Evolutionary conservation across 257 asterid species (phyloP), one percentile per base, ranked within the genome.

Genomic region (Thymus quinquecostatus): DNA sequence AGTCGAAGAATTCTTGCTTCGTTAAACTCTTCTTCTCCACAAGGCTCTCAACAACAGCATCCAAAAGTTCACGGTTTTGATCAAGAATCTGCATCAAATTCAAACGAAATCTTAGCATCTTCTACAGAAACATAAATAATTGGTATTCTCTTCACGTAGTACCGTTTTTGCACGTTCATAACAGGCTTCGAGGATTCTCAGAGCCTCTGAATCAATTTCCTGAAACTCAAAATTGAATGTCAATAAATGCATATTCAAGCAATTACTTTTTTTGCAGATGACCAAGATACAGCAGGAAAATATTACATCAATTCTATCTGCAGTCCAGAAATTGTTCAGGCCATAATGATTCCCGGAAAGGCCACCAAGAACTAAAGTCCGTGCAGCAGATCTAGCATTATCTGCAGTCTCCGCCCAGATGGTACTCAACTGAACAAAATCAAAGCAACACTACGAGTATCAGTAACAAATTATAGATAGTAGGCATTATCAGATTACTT

Each of bases 371-470:
- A 94, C 88, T 63, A 89, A 82, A 44, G 85, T 75, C 51, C 99
- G 89, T 10, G 99, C 97, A 70, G 96, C 96, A 48, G 97, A 86
- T 77, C 99, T 72, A 44, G 97, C 99, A 75, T 89, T 87, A 77
- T 94, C 91, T 58, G 96, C 92, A 0, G 96, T 85, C 85, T 89
- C 96, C 1, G 96, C 96, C 97, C 97, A 94, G 69, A 91, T 94
- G 38, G 99, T 94, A 75, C 97, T 94, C 78, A 86, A 64, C 99
- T 94, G 88, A 62, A 79, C 74, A 44, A 49, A 34, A 43, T 3
- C 65, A 73, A 75, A 51, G 49, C 50, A 60, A 50, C 33, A 10
- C 53, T 50, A 61, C 54, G 43, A 56, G 11, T n/a, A 61, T 65
- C 28, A 66, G 43, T 48, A 69, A 44, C 44, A 40, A 67, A 53